A percentile compares a stretch with the other conserved stretches of the same genome.
Evolutionary conservation across 176 grass and related monocot species (phyloP).

Genomic region (Rhynchospora pubera): DNA sequence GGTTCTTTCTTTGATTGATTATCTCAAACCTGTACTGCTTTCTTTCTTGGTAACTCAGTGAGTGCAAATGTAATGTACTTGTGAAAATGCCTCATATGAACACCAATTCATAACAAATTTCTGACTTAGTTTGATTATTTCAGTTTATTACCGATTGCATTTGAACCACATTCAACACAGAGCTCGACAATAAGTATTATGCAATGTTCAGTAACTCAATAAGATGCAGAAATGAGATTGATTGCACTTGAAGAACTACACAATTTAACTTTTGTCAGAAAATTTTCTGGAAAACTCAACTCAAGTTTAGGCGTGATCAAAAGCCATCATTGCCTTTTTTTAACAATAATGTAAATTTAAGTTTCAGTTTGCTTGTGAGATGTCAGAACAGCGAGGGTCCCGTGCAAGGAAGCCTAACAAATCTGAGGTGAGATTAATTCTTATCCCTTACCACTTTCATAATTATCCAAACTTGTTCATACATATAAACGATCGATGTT

Average conservation of each 20-base stretch:
- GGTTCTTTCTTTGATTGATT: background rate
- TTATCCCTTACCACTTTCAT: background rate
- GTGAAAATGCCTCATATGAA: background rate
- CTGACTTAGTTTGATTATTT: background rate
- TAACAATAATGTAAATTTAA: background rate
- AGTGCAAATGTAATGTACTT: background rate
- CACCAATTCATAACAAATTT: background rate
- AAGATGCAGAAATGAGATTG: background rate
- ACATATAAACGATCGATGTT: too few species aligned
- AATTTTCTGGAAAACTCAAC: background rate
- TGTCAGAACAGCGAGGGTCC: background rate
- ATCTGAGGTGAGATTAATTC: background rate
- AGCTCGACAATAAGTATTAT: background rate
- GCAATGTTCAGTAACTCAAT: background rate
- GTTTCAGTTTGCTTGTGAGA: constrained; percentile 5
- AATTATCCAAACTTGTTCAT: background rate
- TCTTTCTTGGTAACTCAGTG: background rate
- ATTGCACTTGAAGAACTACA: background rate
- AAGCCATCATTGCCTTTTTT: background rate
- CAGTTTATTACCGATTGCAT: background rate
- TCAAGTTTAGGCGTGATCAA: background rate
- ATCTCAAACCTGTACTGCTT: background rate
- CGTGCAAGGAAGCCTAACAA: background rate
- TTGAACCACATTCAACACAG: background rate
- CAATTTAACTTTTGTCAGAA: background rate